phyloP scores from a whole-genome alignment of 2,329 filamentous ascomycete species.

The Ceratocystis papillata region DNA sequence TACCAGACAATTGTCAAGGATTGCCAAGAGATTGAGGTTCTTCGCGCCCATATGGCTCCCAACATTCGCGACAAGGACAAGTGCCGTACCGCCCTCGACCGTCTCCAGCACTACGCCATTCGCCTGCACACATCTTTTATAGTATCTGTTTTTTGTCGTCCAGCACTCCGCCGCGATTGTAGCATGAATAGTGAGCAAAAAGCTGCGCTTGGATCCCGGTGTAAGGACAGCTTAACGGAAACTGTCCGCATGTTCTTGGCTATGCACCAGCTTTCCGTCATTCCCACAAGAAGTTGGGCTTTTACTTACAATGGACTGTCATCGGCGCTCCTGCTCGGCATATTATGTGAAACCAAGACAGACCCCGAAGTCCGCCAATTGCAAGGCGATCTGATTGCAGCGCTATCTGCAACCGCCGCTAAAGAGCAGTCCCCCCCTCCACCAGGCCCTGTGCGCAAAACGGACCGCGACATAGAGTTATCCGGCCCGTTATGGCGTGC shows the following conservation, averaged over 20 bases:
- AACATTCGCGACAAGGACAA: slow-evolving; percentile 49
- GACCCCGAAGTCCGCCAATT: slow-evolving; percentile 53
- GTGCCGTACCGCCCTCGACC: slow-evolving; percentile 53
- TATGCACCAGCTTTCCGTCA: slow-evolving; percentile 57
- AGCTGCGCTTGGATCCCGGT: slow-evolving; percentile 44
- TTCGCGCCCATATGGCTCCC: slow-evolving; percentile 39
- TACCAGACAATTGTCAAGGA: slow-evolving; percentile 49
- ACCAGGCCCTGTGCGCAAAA: slow-evolving; percentile 40
- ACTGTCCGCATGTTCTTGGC: slow-evolving; percentile 58
- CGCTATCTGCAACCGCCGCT: slow-evolving; percentile 52
- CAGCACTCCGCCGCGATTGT: slow-evolving; percentile 47
- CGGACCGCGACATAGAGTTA: slow-evolving; percentile 51
- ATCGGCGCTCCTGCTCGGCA: slow-evolving; percentile 53
- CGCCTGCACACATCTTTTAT: slow-evolving; percentile 56
- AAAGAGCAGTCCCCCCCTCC: slow-evolving; percentile 48
- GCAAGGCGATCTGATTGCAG: slow-evolving; percentile 53
- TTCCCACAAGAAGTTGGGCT: slow-evolving; percentile 56
- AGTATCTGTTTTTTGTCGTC: slow-evolving; percentile 54
- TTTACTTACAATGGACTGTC: slow-evolving; percentile 58
- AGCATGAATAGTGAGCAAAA: slow-evolving; percentile 44
- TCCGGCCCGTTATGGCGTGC: slow-evolving; percentile 52
- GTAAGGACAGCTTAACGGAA: slow-evolving; percentile 52
- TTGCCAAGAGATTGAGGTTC: slow-evolving; percentile 44
- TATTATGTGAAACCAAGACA: slow-evolving; percentile 51
- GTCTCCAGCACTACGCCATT: slow-evolving; percentile 53